Percentiles rank a stretch among this genome's conserved stretches.
Conservation (phyloP, 768 basidiomycete species). For the Psilocybe cyanescens region DNA sequence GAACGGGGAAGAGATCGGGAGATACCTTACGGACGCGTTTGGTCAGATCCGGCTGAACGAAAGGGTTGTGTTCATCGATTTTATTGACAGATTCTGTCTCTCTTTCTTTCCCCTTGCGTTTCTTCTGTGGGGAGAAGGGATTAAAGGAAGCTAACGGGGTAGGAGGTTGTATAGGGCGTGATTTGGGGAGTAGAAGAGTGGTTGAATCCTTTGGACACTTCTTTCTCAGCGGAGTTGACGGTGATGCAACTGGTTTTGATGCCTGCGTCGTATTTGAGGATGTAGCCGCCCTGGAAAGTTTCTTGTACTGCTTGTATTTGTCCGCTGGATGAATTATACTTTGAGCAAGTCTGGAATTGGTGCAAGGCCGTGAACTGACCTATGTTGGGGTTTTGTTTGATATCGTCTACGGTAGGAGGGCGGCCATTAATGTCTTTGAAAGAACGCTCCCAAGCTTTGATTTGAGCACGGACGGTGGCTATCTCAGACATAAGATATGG, state of each 20-base stretch:
- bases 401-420: conserved; percentile 72
- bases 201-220: conserved; percentile 32
- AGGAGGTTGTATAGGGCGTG: conserved; percentile 56
- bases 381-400: conserved; percentile 60
- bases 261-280: conserved; percentile 10
- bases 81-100: conserved; percentile 12
- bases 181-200: conserved; percentile 46
- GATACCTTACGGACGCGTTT: conserved; percentile 37
- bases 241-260: conserved; percentile 25
- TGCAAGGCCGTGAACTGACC: conserved; percentile 46
- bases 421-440: conserved; percentile 61
- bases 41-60: conserved; percentile 51
- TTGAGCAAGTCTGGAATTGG: conserved; percentile 16
- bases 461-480: conserved; percentile 60
- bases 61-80: conserved; percentile 24
- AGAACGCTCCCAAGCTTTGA: conserved; percentile 78
- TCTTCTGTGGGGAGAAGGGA: conserved; percentile 81
- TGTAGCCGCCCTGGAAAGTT: conserved; percentile 55
- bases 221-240: conserved; percentile 43
- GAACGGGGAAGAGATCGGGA: conserved; percentile 41
- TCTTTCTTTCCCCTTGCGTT: conserved; percentile 49
- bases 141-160: conserved; percentile 64
- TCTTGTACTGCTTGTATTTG: conserved; percentile 85
- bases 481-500: conserved; percentile 43
- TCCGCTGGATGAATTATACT: conserved; percentile 49